Base-by-base conservation (phyloP, 2,329 filamentous ascomycete genomes). In the Clonostachys solani region DNA sequence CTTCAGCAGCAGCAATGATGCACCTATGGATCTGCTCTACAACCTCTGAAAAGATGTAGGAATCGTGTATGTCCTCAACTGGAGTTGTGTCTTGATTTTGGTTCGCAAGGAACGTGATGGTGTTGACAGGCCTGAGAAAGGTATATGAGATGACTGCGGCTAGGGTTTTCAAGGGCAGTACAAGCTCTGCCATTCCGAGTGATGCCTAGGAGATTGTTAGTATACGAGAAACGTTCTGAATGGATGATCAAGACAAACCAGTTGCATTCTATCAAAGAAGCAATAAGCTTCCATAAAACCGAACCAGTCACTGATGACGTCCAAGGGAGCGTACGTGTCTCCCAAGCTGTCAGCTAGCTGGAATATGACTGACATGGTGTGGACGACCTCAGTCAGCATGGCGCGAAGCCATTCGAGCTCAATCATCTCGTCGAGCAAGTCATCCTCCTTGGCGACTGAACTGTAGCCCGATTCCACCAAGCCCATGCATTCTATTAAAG, bases 291-390 rank as follows among this genome's bases (percentile, higher is more conserved):
- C 72, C 74, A 92, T 84, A 44, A 92, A 68, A n/a, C 76, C 69
- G 56, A 92, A 90, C 90, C 90, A 95, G 52, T 80, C 74, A 37
- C 80, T 69, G 16, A 91, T 73, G 7, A 83, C 64, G 13, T 76
- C 69, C 16, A 80, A 74, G 15, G 81, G 72, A 12, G 82, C 73
- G 55, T 88, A 78, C 42, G 73, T 65, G 16, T 68, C 68, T 36
- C 72, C 63, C 44, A 77, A 75, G 42, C 78, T 68, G 52, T 87
- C 84, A 34, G 90, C 67, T n/a, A 87, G 73, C 54, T 89, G 77
- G 55, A 92, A 88, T 19, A 90, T 69, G 15, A 91, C 73, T 43
- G 89, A 84, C 64, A 94, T 73, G 38, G 85, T 77, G 59, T 94
- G 87, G 37, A 87, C 73, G 40, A 86, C 77, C 63, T 95, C 89